Evolutionary conservation across 225 moss, liverwort and hornwort genomes (phyloP).

Genomic region (Neckera pumila): DNA sequence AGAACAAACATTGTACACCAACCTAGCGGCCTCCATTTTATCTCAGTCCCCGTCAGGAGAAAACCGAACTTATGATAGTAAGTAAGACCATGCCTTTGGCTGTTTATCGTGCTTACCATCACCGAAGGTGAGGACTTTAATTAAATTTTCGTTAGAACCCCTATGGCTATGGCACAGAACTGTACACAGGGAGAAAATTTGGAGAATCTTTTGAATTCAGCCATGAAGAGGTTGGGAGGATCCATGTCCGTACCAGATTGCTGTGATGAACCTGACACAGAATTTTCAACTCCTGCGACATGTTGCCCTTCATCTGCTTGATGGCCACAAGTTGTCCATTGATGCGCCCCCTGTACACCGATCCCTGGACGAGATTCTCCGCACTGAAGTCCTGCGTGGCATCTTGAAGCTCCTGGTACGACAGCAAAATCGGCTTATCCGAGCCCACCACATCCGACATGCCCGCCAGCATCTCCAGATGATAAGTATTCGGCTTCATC

Average conservation of each 20-base stretch:
- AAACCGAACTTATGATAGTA: not conserved
- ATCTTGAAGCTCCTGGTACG: slow-evolving; percentile 54
- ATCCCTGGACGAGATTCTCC: slow-evolving; percentile 56
- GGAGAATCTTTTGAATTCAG: not conserved
- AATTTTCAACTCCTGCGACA: slow-evolving; percentile 86
- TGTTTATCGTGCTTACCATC: not conserved
- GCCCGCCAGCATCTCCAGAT: slow-evolving; percentile 47
- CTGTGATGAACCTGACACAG: slow-evolving; percentile 94
- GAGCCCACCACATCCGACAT: slow-evolving; percentile 76
- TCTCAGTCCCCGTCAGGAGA: not conserved
- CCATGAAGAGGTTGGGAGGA: not conserved
- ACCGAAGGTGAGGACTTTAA: not conserved
- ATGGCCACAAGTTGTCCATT: slow-evolving; percentile 59
- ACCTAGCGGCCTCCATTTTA: not conserved
- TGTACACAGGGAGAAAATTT: not conserved
- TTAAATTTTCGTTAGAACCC: not conserved
- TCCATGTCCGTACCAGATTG: slow-evolving; percentile 34
- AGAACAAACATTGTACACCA: not conserved
- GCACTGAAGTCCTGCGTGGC: slow-evolving; percentile 66
- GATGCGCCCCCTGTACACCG: slow-evolving; percentile 62
- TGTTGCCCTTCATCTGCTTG: slow-evolving; percentile 92
- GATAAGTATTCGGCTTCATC: slow-evolving; percentile 1
- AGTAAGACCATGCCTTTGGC: no score
- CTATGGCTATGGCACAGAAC: not conserved
- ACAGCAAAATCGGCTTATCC: slow-evolving; percentile 59